Percentiles rank a stretch among this genome's conserved stretches.
Conservation (phyloP, 805 yeast species). For the Ascoidea asiatica region DNA sequence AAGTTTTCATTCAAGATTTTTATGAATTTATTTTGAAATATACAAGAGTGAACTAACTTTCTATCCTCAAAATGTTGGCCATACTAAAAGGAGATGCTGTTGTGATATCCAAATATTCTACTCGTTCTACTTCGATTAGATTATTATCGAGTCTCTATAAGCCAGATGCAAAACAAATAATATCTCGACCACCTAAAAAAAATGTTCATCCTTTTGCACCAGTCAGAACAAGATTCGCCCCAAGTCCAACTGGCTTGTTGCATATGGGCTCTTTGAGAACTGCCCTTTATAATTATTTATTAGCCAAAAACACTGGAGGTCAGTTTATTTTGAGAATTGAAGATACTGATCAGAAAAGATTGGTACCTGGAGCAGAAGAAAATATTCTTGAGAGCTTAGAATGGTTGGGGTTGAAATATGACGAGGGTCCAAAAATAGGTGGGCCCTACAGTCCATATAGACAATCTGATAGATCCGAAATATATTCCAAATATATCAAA, state of each 20-base stretch:
- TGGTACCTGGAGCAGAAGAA: slow-evolving; percentile 72
- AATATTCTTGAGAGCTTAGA: slow-evolving; percentile 60
- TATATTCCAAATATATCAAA: slow-evolving; percentile 51
- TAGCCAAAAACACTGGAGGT: slow-evolving; percentile 73
- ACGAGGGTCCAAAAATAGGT: slow-evolving; percentile 66
- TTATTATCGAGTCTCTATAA: too few species aligned
- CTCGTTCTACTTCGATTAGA: too few species aligned
- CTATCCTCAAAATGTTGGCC: too few species aligned
- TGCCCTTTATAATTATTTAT: slow-evolving; percentile 75
- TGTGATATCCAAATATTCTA: too few species aligned
- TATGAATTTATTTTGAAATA: too few species aligned
- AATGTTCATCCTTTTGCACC: slow-evolving; percentile 35
- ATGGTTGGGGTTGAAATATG: slow-evolving; percentile 68
- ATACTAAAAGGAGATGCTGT: too few species aligned
- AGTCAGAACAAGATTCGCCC: slow-evolving; percentile 88
- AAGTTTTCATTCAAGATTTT: too few species aligned
- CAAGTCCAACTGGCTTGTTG: slow-evolving; percentile 94
- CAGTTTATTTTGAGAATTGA: slow-evolving; percentile 73
- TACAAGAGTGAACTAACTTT: too few species aligned
- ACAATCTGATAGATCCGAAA: slow-evolving; percentile 65
- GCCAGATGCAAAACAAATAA: too few species aligned
- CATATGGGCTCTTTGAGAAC: slow-evolving; percentile 92
- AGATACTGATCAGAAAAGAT: slow-evolving; percentile 80
- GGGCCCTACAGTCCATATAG: slow-evolving; percentile 61
- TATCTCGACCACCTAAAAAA: too few species aligned